These are phyloP conservation scores for Rhodosporidiobolus sp. DNA, from an alignment of 768 basidiomycete genomes.

Conservation along the genomic window DNA sequence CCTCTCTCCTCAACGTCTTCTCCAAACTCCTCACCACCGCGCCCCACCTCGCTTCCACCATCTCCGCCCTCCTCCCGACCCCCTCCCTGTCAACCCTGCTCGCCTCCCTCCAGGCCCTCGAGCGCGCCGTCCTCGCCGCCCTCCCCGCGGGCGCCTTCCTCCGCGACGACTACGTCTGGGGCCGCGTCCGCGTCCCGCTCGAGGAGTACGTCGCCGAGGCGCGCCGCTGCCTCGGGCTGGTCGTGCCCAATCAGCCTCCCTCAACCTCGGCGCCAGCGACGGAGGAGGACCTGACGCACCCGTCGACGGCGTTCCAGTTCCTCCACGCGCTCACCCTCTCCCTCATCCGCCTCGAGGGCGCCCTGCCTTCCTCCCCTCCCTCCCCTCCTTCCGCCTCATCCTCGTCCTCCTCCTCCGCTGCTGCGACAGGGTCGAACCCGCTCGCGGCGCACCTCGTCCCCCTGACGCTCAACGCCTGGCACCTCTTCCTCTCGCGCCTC, in stretches of 20 bases:
- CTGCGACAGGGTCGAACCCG: not conserved
- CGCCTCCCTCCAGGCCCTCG: slow-evolving; percentile 1
- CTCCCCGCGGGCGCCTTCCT: slow-evolving; percentile 34
- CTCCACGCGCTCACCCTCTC: slow-evolving; percentile 38
- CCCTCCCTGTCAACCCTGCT: slow-evolving; percentile 27
- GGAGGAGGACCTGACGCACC: slow-evolving; percentile 32
- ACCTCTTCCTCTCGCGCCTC: slow-evolving; percentile 38
- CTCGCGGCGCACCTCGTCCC: slow-evolving; percentile 38
- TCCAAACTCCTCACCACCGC: slow-evolving; percentile 38
- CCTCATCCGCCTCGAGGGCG: slow-evolving; percentile 34
- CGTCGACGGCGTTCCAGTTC: slow-evolving; percentile 41
- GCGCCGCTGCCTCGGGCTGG: slow-evolving; percentile 19
- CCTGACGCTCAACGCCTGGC: slow-evolving; percentile 39
- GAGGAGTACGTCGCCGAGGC: slow-evolving; percentile 38
- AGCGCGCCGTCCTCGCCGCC: slow-evolving; percentile 31
- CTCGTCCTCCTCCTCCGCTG: slow-evolving; percentile 5
- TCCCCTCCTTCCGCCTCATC: not conserved
- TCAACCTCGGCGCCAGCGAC: not conserved
- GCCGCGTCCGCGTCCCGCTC: slow-evolving; percentile 37
- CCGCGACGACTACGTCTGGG: slow-evolving; percentile 38
- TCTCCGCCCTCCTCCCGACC: slow-evolving; percentile 39
- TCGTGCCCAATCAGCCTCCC: slow-evolving; percentile 24
- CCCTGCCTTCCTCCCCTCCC: slow-evolving; percentile 32
- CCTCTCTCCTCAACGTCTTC: slow-evolving; percentile 38
- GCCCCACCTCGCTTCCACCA: slow-evolving; percentile 30